A percentile compares a stretch with the other conserved stretches of the same genome.
phyloP scores from a whole-genome alignment of 306 rosid species.

The Luffa acutangula region DNA sequence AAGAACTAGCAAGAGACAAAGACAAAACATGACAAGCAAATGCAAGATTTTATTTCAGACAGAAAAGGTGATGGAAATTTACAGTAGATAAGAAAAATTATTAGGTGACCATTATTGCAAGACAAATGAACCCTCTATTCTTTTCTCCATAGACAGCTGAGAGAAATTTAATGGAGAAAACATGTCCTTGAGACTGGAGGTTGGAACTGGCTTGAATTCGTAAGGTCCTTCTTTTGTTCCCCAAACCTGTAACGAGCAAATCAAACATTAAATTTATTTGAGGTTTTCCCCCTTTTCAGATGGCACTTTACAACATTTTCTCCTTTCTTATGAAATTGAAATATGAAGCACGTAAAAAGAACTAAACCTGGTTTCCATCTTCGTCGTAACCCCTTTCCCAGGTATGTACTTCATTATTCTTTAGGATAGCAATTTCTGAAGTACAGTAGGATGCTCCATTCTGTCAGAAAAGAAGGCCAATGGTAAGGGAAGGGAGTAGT shows the following conservation, averaged over 20 bases:
- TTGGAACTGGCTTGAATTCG: constrained; percentile 71
- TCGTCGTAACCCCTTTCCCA: constrained; percentile 94
- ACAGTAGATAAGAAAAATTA: constrained; percentile 20
- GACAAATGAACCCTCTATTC: constrained; percentile 84
- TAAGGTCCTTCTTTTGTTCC: constrained; percentile 86
- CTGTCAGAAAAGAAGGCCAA: constrained; percentile 26
- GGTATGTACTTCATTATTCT: constrained; percentile 80
- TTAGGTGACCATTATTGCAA: constrained; percentile 44
- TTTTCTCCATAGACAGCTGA: constrained; percentile 53
- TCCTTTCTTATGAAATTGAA: neutral
- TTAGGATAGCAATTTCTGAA: constrained; percentile 70
- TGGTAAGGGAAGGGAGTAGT: neutral
- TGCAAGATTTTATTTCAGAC: neutral
- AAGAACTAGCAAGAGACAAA: neutral
- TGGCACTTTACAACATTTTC: neutral
- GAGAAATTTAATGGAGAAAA: constrained; percentile 50
- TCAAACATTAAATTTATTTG: constrained; percentile 6
- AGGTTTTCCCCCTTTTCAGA: neutral
- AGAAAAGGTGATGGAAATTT: neutral
- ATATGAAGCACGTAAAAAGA: neutral
- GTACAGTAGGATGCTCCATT: constrained; percentile 83
- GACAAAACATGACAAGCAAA: neutral
- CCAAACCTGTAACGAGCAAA: constrained; percentile 56
- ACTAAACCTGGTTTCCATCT: constrained; percentile 74
- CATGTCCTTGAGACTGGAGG: constrained; percentile 49